A percentile compares a stretch with the other conserved stretches of the same genome.
Conservation (phyloP, 306 rosid species). For the Cicer arietinum region DNA sequence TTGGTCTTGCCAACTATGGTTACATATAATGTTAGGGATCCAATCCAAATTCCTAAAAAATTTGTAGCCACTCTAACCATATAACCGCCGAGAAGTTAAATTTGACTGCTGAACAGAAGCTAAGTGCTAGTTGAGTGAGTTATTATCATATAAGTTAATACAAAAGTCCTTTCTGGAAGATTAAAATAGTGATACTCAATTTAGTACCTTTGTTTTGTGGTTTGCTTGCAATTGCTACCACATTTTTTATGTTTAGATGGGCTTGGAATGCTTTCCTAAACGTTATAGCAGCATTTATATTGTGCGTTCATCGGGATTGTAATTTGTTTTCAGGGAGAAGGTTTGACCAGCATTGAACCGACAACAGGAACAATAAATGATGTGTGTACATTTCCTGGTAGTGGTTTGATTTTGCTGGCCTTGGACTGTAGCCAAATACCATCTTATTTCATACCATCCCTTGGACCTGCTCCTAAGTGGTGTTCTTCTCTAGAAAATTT, state of each 20-base stretch:
- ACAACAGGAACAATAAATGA: constrained; percentile 80
- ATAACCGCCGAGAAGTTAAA: background rate
- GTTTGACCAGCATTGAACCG: constrained; percentile 95
- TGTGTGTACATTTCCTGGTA: constrained; percentile 75
- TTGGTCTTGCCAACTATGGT: background rate
- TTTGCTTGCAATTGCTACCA: background rate
- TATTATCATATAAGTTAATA: background rate
- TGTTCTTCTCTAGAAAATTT: constrained; percentile 82
- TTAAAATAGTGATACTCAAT: constrained; percentile 6
- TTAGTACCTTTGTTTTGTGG: constrained; percentile 18
- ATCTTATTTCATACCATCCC: constrained; percentile 84
- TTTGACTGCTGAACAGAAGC: background rate
- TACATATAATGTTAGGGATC: background rate
- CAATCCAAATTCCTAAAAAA: background rate
- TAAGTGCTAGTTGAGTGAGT: constrained; percentile 2
- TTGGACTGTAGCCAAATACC: constrained; percentile 88
- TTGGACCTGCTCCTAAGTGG: constrained; percentile 99
- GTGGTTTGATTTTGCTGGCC: constrained; percentile 91
- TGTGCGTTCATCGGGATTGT: constrained; percentile 14
- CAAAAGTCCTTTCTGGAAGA: background rate
- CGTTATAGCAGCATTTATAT: constrained; percentile 10
- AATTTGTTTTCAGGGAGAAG: constrained; percentile 74
- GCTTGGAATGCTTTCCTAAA: background rate
- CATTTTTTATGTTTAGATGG: constrained; percentile 16
- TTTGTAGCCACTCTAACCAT: background rate